Evolutionary conservation across 495 filamentous ascomycete genomes (phyloP), one percentile per base, ranked within the genome.

Genomic region (Lophiotrema nucula): DNA sequence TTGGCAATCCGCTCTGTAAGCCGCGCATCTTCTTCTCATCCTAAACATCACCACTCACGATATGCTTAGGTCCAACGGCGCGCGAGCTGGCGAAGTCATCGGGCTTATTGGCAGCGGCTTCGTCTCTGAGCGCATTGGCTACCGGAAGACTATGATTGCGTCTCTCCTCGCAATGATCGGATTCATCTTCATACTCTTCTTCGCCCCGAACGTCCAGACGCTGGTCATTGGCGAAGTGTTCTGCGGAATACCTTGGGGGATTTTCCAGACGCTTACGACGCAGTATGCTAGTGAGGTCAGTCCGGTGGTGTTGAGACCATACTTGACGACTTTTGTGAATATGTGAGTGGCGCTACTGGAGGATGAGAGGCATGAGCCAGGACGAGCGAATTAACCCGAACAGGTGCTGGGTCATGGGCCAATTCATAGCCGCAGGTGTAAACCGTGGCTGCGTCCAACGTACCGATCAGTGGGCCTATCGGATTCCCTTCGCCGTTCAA

Each of bases 171-270:
- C 49, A 4, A 50, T 72, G 45, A 65, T 47, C 4, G 56, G 42
- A 4, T 62, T 66, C 49, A 69, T 69, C 35, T 66, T 68, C 62
- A 59, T 72, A 24, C 33, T 59, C 25, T 72, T 72, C 57, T 68
- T 68, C 53, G 58, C 69, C 3, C 61, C 56, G 11, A 65, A 62
- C 42, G 25, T 72, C 10, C 18, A 53, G 38, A 55, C 41, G 12
- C 58, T 69, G 2, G 56, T 71, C 4, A 64, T 62, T 19, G 69
- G 62, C 3, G 46, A 67, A 31, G 47, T 67, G 13, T 48, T 69
- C 19, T 65, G 56, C 23, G 64, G 64, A 6, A 61, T 69, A 16
- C 61, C 65, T 12, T 69, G 67, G 67, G 67, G 65, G n/a, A 64
- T 69, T 22, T 68, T 69, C 49, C 65, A 67, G 58, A 71, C 69